Conservation (phyloP, 2,329 filamentous ascomycete species). For the Zymoseptoria crescenta region DNA sequence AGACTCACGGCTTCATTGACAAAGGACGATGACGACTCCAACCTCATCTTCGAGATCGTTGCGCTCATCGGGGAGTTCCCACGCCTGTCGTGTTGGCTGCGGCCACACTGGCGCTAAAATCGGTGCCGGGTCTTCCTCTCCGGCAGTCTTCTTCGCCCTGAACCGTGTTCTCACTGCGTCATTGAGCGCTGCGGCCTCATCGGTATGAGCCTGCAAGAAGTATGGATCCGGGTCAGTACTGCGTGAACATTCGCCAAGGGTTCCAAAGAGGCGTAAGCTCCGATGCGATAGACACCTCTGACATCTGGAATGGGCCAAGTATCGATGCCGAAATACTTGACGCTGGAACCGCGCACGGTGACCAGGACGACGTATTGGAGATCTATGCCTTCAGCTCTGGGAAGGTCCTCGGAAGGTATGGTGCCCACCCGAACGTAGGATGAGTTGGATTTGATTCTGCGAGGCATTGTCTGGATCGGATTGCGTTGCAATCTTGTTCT, state of each 20-base stretch:
- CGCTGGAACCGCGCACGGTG: too few relatives aligned
- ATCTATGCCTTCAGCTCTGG: too few relatives aligned
- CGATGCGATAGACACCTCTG: too few relatives aligned
- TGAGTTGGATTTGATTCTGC: too few relatives aligned
- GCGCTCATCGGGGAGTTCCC: not conserved
- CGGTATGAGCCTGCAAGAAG: not conserved
- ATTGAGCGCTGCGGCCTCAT: not conserved
- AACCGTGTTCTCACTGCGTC: not conserved
- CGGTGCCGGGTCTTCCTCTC: not conserved
- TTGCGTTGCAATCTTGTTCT: too few relatives aligned
- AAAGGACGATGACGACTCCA: not conserved
- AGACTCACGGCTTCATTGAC: not conserved
- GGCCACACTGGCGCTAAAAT: not conserved
- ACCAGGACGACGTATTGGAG: too few relatives aligned
- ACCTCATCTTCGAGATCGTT: not conserved
- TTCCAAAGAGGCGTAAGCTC: not conserved
- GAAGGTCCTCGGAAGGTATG: too few relatives aligned
- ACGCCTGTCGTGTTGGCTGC: not conserved
- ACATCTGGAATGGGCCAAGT: not conserved
- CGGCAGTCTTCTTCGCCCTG: not conserved
- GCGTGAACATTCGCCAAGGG: not conserved
- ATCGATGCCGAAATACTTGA: not conserved
- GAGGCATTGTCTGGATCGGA: too few relatives aligned
- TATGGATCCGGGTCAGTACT: too few relatives aligned
- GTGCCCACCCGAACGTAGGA: too few relatives aligned